Percentiles rank a stretch among this genome's conserved stretches.
Evolutionary conservation across 176 grass and related monocot genomes (phyloP).

Genomic region (Eleusine coracana): DNA sequence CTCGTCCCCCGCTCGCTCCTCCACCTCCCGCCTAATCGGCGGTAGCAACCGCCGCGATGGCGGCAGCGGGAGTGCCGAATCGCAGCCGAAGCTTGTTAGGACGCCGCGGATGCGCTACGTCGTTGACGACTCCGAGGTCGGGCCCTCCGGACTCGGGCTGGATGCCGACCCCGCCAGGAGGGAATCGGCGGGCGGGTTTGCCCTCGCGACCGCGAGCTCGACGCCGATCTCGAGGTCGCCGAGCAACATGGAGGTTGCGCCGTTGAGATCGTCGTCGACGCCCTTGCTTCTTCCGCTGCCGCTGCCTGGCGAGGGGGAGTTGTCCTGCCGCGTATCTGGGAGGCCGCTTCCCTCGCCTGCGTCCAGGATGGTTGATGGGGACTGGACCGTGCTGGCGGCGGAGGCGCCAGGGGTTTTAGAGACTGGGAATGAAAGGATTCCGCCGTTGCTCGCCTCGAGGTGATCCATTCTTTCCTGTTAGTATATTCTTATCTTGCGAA

Average conservation of each 20-base stretch:
- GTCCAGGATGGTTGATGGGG: conserved; percentile 34
- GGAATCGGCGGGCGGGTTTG: conserved; percentile 4
- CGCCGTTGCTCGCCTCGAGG: conserved; percentile 41
- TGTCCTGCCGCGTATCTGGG: conserved; percentile 22
- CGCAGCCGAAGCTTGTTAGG: conserved; percentile 62
- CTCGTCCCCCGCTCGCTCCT: conserved; percentile 48
- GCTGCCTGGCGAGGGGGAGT: conserved; percentile 44
- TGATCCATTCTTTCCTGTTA: conserved; percentile 10
- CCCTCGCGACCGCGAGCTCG: conserved; percentile 30
- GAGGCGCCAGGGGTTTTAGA: conserved; percentile 16
- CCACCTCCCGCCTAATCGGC: conserved; percentile 38
- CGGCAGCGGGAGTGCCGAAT: conserved; percentile 8
- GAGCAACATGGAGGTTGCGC: conserved; percentile 45
- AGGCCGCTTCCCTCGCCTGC: conserved; percentile 47
- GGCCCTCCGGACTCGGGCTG: conserved; percentile 44
- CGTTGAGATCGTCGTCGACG: conserved; percentile 57
- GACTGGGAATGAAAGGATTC: conserved; percentile 30
- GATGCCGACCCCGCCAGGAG: conserved; percentile 28
- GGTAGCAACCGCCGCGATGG: conserved; percentile 31
- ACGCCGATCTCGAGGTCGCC: conserved; percentile 57
- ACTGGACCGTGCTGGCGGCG: conserved; percentile 8
- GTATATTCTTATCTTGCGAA: neutral
- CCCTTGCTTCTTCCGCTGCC: conserved; percentile 52
- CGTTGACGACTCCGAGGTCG: conserved; percentile 59
- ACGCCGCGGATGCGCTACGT: conserved; percentile 55